A percentile compares a stretch with the other conserved stretches of the same genome.
Evolutionary conservation across 495 filamentous ascomycete species (phyloP).

Genomic region (Hyaloscypha bicolor): DNA sequence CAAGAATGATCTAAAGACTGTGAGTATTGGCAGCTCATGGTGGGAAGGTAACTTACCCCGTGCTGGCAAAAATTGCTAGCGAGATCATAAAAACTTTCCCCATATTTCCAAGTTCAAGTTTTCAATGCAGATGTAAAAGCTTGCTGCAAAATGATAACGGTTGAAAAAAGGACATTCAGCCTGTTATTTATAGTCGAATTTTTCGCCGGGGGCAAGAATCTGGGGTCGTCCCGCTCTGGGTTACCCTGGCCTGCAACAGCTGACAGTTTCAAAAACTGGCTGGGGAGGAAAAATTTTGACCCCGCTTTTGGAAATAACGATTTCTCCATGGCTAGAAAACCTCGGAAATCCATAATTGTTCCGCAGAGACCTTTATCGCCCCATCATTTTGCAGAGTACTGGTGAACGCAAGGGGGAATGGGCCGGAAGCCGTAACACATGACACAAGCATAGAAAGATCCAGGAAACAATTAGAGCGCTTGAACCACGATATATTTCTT

Average conservation of each 20-base stretch:
- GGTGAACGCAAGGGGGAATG: background rate
- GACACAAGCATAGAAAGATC: background rate
- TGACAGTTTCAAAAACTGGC: background rate
- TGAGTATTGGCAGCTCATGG: background rate
- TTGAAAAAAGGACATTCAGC: background rate
- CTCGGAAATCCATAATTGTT: background rate
- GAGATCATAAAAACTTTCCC: conserved; percentile 46
- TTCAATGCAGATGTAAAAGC: background rate
- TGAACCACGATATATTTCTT: background rate
- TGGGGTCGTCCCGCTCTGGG: background rate
- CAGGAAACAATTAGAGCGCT: background rate
- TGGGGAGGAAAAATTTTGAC: background rate
- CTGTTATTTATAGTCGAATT: background rate
- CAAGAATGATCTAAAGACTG: conserved; percentile 40
- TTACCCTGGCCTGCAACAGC: conserved; percentile 3
- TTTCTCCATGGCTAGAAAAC: conserved; percentile 2
- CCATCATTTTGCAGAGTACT: background rate
- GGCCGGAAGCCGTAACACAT: background rate
- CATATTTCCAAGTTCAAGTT: conserved; percentile 33
- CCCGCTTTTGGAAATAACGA: conserved; percentile 6
- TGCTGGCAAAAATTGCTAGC: conserved; percentile 48
- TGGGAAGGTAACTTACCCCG: conserved; percentile 36
- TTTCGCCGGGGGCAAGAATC: background rate
- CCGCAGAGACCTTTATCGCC: background rate
- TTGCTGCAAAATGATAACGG: background rate